Base-by-base conservation (phyloP, 2,329 filamentous ascomycete species). In the Fonsecaea monophora region DNA sequence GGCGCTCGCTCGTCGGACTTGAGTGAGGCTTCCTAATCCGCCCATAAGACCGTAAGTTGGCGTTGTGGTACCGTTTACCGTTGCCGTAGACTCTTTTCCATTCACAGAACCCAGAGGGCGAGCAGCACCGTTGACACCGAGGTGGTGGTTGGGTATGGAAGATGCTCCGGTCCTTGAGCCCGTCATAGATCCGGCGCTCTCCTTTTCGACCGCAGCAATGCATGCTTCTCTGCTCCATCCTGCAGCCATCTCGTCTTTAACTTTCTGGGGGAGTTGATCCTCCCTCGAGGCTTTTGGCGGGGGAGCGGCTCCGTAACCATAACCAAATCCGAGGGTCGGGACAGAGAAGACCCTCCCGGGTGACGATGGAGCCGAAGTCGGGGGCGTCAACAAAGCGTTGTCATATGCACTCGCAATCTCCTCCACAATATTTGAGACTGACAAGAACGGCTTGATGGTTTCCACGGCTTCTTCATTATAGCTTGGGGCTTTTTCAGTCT, bases 211-310 rank as follows among this genome's bases (percentile, higher is more conserved):
- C 42, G 86, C 83, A 10, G 89, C 86, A 60, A 95, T 81, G 37
- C 90, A 91, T 13, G 83, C 80, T 25, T 96, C 93, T 74, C 89
- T 89, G 45, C 88, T 90, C 94, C 94, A 97, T 56, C 91, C 87
- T 21, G 86, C 82, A 65, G 92, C 81, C 86, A 97, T 91, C 71
- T 92, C 86, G 68, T 95, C 91, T 70, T 85, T 88, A 72, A 92
- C 86, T 34, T 82, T 83, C 15, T 81, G 77, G 0, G 92, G 90
- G 2, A 97, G 81, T 65, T 89, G 84, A n/a, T 80, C 78, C 40
- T 84, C 81, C 76, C 60, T 76, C 67, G 70, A 73, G 3, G 66
- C 75, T 74, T 64, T 77, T 45, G 40, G 73, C 42, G 34, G 71
- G 72, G 53, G 75, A 1, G 78, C 74, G 8, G 79, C 62, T 74